Conservation (phyloP, 257 asterid species). For the Capsicum chinense region DNA sequence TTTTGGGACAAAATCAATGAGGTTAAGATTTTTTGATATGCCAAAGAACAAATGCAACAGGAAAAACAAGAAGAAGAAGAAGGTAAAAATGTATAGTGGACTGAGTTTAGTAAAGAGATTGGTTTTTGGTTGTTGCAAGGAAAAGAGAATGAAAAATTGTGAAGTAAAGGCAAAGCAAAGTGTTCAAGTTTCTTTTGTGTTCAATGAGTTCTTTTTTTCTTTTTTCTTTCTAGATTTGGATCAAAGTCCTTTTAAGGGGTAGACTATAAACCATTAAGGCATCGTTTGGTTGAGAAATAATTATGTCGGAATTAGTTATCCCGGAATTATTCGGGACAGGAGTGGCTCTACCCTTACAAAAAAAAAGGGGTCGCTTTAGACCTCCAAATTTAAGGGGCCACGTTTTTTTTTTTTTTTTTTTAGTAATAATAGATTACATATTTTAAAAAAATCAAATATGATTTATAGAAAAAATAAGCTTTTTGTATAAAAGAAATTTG, state of each 20-base stretch:
- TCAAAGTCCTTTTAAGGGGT: neutral
- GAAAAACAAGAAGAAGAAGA: neutral
- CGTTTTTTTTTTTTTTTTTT: too few species aligned
- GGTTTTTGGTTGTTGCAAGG: neutral
- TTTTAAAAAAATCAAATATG: too few species aligned
- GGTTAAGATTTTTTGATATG: conserved; percentile 24
- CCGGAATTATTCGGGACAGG: too few species aligned
- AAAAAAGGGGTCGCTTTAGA: too few species aligned
- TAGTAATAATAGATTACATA: too few species aligned
- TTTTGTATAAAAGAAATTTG: too few species aligned
- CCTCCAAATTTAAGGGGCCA: too few species aligned
- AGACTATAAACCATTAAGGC: too few species aligned
- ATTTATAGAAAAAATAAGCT: too few species aligned
- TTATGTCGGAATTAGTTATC: too few species aligned
- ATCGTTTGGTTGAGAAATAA: too few species aligned
- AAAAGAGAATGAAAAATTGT: conserved; percentile 16
- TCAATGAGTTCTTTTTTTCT: neutral
- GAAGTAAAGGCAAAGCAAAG: conserved; percentile 36
- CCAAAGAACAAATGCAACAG: neutral
- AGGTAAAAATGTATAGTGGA: neutral
- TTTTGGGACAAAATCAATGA: neutral
- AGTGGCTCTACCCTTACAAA: too few species aligned
- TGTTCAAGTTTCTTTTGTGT: neutral
- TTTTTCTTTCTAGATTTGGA: neutral
- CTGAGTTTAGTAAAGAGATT: neutral